phyloP scores from a whole-genome alignment of 1,284 basidiomycete species.

The Waitea zeae region DNA sequence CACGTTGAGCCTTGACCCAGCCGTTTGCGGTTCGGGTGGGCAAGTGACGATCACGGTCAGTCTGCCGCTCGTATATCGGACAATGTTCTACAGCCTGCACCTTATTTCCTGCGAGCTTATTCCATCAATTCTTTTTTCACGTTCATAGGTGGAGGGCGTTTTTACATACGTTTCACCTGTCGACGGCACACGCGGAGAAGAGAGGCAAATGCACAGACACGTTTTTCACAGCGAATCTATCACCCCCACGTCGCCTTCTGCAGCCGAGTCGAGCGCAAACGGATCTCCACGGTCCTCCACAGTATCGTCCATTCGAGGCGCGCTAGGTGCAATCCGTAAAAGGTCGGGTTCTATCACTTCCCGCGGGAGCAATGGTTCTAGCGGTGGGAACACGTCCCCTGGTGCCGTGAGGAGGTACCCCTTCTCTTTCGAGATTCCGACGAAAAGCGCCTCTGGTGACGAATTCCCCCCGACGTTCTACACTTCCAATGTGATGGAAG shows the following conservation, averaged over 20 bases:
- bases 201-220: constrained; percentile 28
- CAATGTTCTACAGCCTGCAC: constrained; percentile 4
- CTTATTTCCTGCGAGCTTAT: no score
- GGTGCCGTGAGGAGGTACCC: constrained; percentile 22
- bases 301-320: constrained; percentile 27
- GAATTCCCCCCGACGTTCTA: constrained; percentile 45
- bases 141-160: constrained; percentile 37
- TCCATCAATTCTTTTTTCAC: constrained; percentile 3
- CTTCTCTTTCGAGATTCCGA: constrained; percentile 41
- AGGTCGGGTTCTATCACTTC: constrained; percentile 23
- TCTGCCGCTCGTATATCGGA: constrained; percentile 4
- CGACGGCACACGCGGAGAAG: constrained; percentile 34
- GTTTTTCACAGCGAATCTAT: constrained; percentile 22
- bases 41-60: constrained; percentile 38
- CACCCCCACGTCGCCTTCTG: constrained; percentile 18
- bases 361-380: constrained; percentile 14
- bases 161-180: constrained; percentile 25
- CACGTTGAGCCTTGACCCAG: constrained; percentile 32
- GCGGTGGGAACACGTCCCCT: constrained; percentile 8
- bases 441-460: constrained; percentile 26
- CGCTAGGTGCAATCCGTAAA: constrained; percentile 21
- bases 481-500: constrained; percentile 11
- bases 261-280: background rate
- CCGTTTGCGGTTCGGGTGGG: constrained; percentile 28
- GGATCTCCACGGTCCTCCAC: background rate